Percentiles rank a stretch among this genome's conserved stretches.
Evolutionary conservation across 352 stramenopile species (phyloP).

Genomic region (Pythium apleroticum): DNA sequence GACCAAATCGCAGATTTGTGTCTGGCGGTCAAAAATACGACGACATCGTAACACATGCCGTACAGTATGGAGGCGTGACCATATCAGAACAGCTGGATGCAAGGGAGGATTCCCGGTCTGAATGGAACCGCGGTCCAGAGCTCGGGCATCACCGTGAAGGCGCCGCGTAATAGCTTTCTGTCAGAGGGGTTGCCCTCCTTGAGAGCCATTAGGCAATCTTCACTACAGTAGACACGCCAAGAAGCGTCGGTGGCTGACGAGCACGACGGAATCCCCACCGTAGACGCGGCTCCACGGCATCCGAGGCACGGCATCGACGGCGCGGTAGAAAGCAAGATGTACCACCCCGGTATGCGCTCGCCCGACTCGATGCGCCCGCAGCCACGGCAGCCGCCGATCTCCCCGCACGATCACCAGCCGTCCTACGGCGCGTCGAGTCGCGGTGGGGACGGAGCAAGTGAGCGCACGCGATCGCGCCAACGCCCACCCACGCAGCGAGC

Average conservation of each 20-base stretch:
- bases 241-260: slow-evolving; percentile 6
- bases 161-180: neutral
- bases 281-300: neutral
- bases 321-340: neutral
- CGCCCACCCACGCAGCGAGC: neutral
- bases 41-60: too few relatives aligned
- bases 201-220: neutral
- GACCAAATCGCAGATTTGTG: neutral
- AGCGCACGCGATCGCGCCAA: neutral
- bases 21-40: neutral
- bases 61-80: neutral
- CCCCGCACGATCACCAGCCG: neutral
- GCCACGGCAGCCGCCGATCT: slow-evolving; percentile 15
- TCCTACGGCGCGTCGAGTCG: slow-evolving; percentile 3
- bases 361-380: slow-evolving; percentile 9
- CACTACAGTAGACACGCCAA: neutral
- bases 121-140: neutral
- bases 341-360: slow-evolving; percentile 3
- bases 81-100: slow-evolving; percentile 1
- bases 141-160: neutral
- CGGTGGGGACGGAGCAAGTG: neutral
- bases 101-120: neutral
- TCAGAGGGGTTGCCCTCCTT: neutral
- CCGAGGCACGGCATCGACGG: too few relatives aligned
- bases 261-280: neutral